Percentiles rank a stretch among this genome's conserved stretches.
phyloP scores from a whole-genome alignment of 164 flowering plant species.

The Nymphaea thermarum region DNA sequence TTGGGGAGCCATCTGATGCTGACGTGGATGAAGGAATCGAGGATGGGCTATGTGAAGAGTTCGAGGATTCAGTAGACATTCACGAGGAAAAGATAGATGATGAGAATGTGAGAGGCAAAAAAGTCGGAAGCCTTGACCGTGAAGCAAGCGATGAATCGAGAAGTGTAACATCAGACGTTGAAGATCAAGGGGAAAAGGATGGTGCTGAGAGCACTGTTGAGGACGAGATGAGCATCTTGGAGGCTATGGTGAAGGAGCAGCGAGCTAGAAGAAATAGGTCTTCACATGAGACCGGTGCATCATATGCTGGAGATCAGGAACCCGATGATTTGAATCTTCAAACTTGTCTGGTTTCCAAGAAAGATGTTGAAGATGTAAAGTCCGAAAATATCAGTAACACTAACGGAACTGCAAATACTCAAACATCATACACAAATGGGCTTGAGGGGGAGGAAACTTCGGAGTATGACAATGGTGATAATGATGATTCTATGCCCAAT shows the following conservation, averaged over 20 bases:
- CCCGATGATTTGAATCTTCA: not conserved
- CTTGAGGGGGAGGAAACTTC: constrained; percentile 2
- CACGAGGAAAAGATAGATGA: constrained; percentile 10
- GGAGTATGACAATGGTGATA: constrained; percentile 6
- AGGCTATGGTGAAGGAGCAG: constrained; percentile 60
- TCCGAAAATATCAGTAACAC: not conserved
- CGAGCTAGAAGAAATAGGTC: constrained; percentile 24
- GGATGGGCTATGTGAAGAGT: constrained; percentile 27
- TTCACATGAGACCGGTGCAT: constrained; percentile 12
- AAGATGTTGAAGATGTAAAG: not conserved
- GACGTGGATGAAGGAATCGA: constrained; percentile 1
- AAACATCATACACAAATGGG: constrained; percentile 4
- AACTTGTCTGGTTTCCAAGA: not conserved
- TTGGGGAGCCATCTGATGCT: constrained; percentile 26
- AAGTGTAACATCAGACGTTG: not conserved
- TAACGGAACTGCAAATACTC: constrained; percentile 10
- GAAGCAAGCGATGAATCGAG: constrained; percentile 4
- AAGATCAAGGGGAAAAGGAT: not conserved
- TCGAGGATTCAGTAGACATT: constrained; percentile 22
- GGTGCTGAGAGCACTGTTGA: constrained; percentile 11
- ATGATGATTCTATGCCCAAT: constrained; percentile 8
- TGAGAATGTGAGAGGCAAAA: constrained; percentile 5
- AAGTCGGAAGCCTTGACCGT: constrained; percentile 4
- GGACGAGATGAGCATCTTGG: constrained; percentile 50
- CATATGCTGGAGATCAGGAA: constrained; percentile 1